These are phyloP conservation scores for Nakazawaea molendinolei DNA, from an alignment of 805 yeast species.

Conservation along the genomic window DNA sequence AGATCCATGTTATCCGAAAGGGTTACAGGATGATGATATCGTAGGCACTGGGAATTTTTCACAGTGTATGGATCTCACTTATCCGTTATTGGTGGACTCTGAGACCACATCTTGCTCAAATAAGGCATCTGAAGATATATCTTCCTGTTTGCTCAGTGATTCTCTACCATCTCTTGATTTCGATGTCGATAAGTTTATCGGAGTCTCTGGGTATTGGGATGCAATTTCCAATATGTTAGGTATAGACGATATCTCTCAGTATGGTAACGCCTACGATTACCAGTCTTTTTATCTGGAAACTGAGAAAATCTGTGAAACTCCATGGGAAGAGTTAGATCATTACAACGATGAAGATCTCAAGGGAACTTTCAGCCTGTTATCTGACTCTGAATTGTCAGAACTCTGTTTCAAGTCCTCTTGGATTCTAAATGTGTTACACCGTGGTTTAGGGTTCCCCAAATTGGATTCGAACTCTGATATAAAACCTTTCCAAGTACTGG, in stretches of 20 bases:
- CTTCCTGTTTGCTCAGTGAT: conserved; percentile 46
- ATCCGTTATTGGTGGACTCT: conserved; percentile 33
- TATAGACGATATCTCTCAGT: conserved; percentile 20
- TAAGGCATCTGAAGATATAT: conserved; percentile 20
- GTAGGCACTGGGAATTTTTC: conserved; percentile 47
- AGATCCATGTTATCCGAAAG: conserved; percentile 57
- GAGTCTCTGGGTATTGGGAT: conserved; percentile 66
- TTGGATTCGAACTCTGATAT: conserved; percentile 36
- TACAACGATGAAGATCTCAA: conserved; percentile 24
- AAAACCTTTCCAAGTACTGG: conserved; percentile 79
- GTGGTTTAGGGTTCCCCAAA: conserved; percentile 55
- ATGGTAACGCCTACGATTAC: conserved; percentile 38
- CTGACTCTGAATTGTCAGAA: conserved; percentile 40
- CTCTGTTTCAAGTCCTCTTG: conserved; percentile 59
- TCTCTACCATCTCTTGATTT: conserved; percentile 52
- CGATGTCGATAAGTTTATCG: conserved; percentile 49
- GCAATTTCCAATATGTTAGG: conserved; percentile 42
- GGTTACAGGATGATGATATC: conserved; percentile 26
- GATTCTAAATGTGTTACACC: conserved; percentile 49
- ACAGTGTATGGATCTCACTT: conserved; percentile 39
- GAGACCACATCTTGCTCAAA: conserved; percentile 16
- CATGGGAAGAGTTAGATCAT: conserved; percentile 29
- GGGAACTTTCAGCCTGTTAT: conserved; percentile 22
- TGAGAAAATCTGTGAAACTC: conserved; percentile 37
- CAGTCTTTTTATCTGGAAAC: conserved; percentile 37